Base-by-base conservation (phyloP, 306 rosid species). In the Adenanthera pavonina region DNA sequence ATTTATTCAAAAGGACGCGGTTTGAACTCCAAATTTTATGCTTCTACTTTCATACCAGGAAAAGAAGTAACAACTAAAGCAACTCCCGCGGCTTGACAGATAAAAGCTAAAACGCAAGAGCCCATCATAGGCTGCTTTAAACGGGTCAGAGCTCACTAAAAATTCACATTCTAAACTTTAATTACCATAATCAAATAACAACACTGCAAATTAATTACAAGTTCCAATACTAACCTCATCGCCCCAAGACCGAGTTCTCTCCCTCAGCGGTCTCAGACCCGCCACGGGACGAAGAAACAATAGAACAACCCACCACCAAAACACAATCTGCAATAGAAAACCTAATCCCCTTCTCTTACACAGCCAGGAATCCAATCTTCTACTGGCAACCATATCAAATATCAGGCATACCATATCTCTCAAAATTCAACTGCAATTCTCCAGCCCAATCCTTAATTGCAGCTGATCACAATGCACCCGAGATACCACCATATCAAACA, bases 211-310 rank as follows among this genome's bases (percentile, higher is more conserved):
- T 36, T 30, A 67, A 81, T 19, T 2, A 30, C 35, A 84, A 78
- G 13, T 62, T n/a, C 20, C 43, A 68, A 38, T 20, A 75, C 91
- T 56, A 87, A 95, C 99, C 99, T 95, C 99, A 75, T 93, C 98
- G 25, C 96, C 97, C 99, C 99, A 95, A 0, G 98, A 89, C 16
- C 91, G 91, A 85, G 94, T 82, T 78, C 90, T 87, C 76, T 95
- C 99, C 88, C 99, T 84, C 33, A 95, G 86, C 19, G 99, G 99
- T 86, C 99, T 91, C 64, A 95, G 85, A 82, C 92, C 91, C 16
- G 75, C 89, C 85, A 82, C 98, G 47, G 96, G 92, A 88, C 74
- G 85, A 43, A 79, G 75, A 81, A 90, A 79, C 83, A 93, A 69
- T 51, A 86, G 38, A 71, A 84, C 81, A 74, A 80, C 61, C 79